A percentile compares a stretch with the other conserved stretches of the same genome.
These are phyloP conservation scores for Mycena galericulata DNA, from an alignment of 768 basidiomycete species.

Conservation along the genomic window DNA sequence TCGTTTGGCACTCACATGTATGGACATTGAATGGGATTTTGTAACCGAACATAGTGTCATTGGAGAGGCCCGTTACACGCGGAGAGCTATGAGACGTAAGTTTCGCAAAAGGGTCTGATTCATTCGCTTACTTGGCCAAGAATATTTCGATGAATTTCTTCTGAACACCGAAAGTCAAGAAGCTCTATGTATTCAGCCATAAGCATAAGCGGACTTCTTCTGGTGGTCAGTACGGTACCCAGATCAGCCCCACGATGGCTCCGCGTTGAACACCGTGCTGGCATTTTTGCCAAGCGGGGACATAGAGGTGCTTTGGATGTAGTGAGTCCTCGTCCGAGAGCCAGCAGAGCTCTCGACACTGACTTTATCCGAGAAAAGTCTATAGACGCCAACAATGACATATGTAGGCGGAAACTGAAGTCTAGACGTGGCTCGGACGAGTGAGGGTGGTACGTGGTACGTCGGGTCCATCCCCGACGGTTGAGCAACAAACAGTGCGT, in stretches of 20 bases:
- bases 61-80: slow-evolving; percentile 69
- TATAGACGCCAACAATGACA: slow-evolving; percentile 85
- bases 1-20: slow-evolving; percentile 64
- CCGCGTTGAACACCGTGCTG: slow-evolving; percentile 82
- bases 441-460: slow-evolving; percentile 56
- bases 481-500: slow-evolving; percentile 44
- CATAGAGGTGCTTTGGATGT: slow-evolving; percentile 54
- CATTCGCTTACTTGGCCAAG: slow-evolving; percentile 65
- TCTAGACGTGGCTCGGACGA: slow-evolving; percentile 67
- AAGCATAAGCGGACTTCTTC: background rate
- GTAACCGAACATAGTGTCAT: slow-evolving; percentile 74
- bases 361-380: slow-evolving; percentile 78
- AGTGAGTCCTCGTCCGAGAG: background rate
- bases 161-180: slow-evolving; percentile 80
- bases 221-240: slow-evolving; percentile 60
- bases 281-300: slow-evolving; percentile 89
- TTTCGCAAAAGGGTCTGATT: background rate
- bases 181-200: slow-evolving; percentile 55
- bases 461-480: too few species aligned
- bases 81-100: slow-evolving; percentile 61
- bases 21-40: slow-evolving; percentile 74
- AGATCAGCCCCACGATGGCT: slow-evolving; percentile 71
- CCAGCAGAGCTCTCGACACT: background rate
- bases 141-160: slow-evolving; percentile 73
- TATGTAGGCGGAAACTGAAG: slow-evolving; percentile 88